Evolutionary conservation across 1,284 basidiomycete genomes (phyloP), one percentile per base, ranked within the genome.

Genomic region (Fomitopsis palustris): DNA sequence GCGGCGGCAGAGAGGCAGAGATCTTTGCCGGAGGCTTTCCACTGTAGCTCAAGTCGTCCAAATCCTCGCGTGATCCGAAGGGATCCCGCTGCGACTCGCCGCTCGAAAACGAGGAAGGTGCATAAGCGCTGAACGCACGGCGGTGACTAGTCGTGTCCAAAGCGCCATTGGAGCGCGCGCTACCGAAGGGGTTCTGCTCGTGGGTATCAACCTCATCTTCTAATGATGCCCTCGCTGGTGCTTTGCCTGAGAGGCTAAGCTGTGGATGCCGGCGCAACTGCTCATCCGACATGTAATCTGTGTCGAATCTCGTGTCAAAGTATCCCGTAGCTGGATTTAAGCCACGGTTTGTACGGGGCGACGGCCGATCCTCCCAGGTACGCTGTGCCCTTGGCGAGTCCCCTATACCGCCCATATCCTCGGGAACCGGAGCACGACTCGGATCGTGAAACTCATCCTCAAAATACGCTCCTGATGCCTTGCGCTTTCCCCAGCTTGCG

Each of bases 401-500:
- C 35, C 21, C 19, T 17, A 7, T 23, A 14, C 8, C 41, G 10
- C 51, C 39, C 27, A 55, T 16, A 45, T 56, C 59, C 19, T 10
- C n/a, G n/a, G 59, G 47, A 29, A 45, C 55, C 19, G 64, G 65
- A 12, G 60, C 65, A 52, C 61, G 67, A 38, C 52, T 64, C 62
- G 74, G 54, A 68, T 78, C 69, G 64, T 74, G 72, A 33, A 73
- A 66, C 52, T 72, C 74, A 25, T 64, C 57, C 7, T 72, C 72
- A 65, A 85, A 84, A 67, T 85, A 86, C 9, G 86, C 84, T 1
- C 82, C 85, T 1, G 73, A 71, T 58, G 77, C 71, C 61, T 78
- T 80, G 45, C 70, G 70, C 19, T 69, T 67, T 8, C 83, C 85
- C 88, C 88, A 90, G n/a, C 81, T 77, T 23, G 74, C 64, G 8